Conservation (phyloP, 768 basidiomycete genomes). For the Macrolepiota albuminosa region DNA sequence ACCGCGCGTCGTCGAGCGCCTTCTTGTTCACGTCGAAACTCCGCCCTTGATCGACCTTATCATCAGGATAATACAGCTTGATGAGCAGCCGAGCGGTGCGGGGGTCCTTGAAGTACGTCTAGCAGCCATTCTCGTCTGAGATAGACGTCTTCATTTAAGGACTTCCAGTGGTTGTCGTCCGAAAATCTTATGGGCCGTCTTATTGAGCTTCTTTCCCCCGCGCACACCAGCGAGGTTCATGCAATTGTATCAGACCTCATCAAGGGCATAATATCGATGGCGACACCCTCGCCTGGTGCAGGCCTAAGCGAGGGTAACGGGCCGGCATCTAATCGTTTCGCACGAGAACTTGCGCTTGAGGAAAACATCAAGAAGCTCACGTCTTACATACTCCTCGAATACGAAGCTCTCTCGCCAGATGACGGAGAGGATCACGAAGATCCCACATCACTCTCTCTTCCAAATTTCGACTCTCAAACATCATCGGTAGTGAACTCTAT, state of each 20-base stretch:
- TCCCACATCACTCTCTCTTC: slow-evolving; percentile 16
- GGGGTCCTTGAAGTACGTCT: slow-evolving; percentile 84
- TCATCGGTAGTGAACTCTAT: slow-evolving; percentile 87
- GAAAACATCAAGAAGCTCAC: slow-evolving; percentile 68
- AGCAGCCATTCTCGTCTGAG: slow-evolving; percentile 18
- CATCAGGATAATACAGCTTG: slow-evolving; percentile 83
- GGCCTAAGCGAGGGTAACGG: slow-evolving; percentile 69
- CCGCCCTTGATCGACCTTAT: slow-evolving; percentile 91
- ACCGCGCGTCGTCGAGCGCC: slow-evolving; percentile 73
- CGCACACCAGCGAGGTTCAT: slow-evolving; percentile 71
- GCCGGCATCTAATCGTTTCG: slow-evolving; percentile 80
- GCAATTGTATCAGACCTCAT: slow-evolving; percentile 85
- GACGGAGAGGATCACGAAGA: slow-evolving; percentile 19
- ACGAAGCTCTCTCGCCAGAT: slow-evolving; percentile 27
- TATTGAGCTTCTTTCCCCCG: slow-evolving; percentile 77
- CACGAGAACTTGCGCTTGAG: slow-evolving; percentile 77
- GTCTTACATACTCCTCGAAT: slow-evolving; percentile 73
- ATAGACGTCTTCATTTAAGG: slow-evolving; percentile 8
- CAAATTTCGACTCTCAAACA: slow-evolving; percentile 47
- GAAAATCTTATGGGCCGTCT: slow-evolving; percentile 80
- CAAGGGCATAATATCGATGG: slow-evolving; percentile 92
- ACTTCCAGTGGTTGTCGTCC: slow-evolving; percentile 76
- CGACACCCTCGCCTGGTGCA: slow-evolving; percentile 78
- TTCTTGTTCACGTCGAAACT: slow-evolving; percentile 82
- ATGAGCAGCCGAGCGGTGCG: slow-evolving; percentile 75